These are phyloP conservation scores for Globisporangium radiosum DNA, from an alignment of 352 stramenopile species.

Conservation along the genomic window DNA sequence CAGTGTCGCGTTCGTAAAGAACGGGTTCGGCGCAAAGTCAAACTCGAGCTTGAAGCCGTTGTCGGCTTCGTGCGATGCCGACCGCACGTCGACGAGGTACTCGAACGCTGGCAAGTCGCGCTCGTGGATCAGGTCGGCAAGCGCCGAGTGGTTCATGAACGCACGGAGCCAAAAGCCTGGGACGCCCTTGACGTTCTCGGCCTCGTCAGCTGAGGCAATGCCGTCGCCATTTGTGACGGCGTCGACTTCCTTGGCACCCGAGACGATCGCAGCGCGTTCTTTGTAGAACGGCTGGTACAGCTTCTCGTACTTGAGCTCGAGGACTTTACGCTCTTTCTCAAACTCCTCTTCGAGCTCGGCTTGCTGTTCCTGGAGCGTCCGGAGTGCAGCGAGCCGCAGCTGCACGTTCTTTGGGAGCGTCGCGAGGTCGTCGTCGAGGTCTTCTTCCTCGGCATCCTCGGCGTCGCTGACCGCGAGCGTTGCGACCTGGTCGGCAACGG, in stretches of 20 bases:
- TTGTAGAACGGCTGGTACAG: slow-evolving; percentile 80
- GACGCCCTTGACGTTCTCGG: slow-evolving; percentile 61
- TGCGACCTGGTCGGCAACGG: slow-evolving; percentile 29
- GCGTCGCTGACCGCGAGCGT: slow-evolving; percentile 21
- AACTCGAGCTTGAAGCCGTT: slow-evolving; percentile 86
- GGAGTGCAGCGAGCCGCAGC: slow-evolving; percentile 58
- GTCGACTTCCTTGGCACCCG: slow-evolving; percentile 70
- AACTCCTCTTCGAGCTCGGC: slow-evolving; percentile 75
- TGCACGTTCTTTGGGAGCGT: slow-evolving; percentile 67
- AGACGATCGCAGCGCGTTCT: slow-evolving; percentile 69
- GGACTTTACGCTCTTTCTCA: slow-evolving; percentile 74
- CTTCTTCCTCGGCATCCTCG: slow-evolving; percentile 18
- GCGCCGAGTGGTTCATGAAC: slow-evolving; percentile 80
- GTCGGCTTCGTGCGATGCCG: slow-evolving; percentile 68
- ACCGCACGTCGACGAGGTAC: slow-evolving; percentile 70
- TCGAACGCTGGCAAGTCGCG: slow-evolving; percentile 74
- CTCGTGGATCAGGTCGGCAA: slow-evolving; percentile 77
- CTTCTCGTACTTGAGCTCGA: slow-evolving; percentile 88
- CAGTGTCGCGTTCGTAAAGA: slow-evolving; percentile 72
- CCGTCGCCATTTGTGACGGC: slow-evolving; percentile 37
- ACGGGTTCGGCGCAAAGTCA: slow-evolving; percentile 72
- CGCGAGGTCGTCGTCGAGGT: slow-evolving; percentile 52
- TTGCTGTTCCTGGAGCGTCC: slow-evolving; percentile 75
- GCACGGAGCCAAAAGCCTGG: slow-evolving; percentile 83
- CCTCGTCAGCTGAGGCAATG: slow-evolving; percentile 22